A percentile compares a stretch with the other conserved stretches of the same genome.
Conservation (phyloP, 257 asterid species). For the Ophiorrhiza pumila region DNA sequence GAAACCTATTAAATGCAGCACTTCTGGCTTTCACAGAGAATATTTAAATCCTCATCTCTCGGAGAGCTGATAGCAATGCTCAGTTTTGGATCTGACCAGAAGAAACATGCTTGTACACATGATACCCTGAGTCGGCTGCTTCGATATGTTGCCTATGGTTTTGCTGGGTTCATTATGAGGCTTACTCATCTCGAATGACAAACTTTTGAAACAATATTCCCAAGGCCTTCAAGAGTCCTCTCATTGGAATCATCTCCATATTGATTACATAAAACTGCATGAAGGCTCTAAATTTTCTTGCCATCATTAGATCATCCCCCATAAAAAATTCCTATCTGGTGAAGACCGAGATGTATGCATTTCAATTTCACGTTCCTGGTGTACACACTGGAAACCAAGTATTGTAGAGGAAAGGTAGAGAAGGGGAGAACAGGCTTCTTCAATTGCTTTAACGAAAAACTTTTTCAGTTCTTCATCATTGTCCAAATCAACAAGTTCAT, state of each 20-base stretch:
- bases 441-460: conserved; percentile 58
- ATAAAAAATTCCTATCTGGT: conserved; percentile 14
- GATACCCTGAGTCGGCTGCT: conserved; percentile 12
- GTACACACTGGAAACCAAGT: conserved; percentile 37
- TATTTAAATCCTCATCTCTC: conserved; percentile 29
- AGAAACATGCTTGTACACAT: conserved; percentile 12
- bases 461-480: conserved; percentile 54
- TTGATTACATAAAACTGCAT: conserved; percentile 31
- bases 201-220: conserved; percentile 25
- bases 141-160: conserved; percentile 12
- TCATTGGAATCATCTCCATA: conserved; percentile 36
- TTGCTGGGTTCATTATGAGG: conserved; percentile 23
- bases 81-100: conserved; percentile 24
- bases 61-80: conserved; percentile 24
- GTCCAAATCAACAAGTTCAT: conserved; percentile 79
- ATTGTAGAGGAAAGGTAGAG: conserved; percentile 32
- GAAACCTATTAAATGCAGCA: conserved; percentile 17
- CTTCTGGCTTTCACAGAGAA: conserved; percentile 26
- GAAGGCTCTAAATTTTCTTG: conserved; percentile 29
- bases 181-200: conserved; percentile 18
- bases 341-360: conserved; percentile 26
- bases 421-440: conserved; percentile 74
- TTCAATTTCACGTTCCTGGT: conserved; percentile 34
- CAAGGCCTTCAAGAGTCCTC: conserved; percentile 20
- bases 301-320: conserved; percentile 22